Base-by-base conservation (phyloP, 106 monocot genomes). In the Dactylorhiza incarnata region DNA sequence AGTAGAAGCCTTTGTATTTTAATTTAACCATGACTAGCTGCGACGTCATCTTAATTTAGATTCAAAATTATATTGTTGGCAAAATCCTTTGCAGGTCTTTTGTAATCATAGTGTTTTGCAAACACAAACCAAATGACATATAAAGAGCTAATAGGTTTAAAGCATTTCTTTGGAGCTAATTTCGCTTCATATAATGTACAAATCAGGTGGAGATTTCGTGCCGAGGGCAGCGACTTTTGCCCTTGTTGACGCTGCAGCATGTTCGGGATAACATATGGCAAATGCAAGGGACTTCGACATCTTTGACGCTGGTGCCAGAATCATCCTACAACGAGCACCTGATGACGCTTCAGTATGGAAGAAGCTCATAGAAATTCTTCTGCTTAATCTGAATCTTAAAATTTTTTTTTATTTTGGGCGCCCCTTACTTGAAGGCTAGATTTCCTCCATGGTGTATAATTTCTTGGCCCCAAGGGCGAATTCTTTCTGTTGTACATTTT, bases 251-350 rank as follows among this genome's bases (percentile, higher is more conserved):
- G 12, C 37, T 95, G 71, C 89, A 83, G 46, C 83, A 88, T 12
- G 86, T 95, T 29, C 86, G 95, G 6, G 90, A 95, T 79, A 74
- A 51, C 76, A 88, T 95, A 26, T 95, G 90, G 90, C 45, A 83
- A 15, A n/a, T 76, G 22, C 37, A 74, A 29, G 87, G 80, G 79
- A 48, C 83, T 3, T 63, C 49, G 71, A 45, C 74, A 14, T 63
- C 66, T 6, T 20, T 75, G 11, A 1, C 77, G 24, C 23, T 70
- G 65, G 26, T 70, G 46, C 62, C 74, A 4, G 84, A 76, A 56
- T 76, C 83, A 17, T 75, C 74, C 12, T 49, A 26, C 61, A 24
- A 74, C 6, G 77, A 83, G 52, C 83, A 83, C 72, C 49, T 91
- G 70, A 88, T 91, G 91, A 87, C 81, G 3, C 77, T 91, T 66